Conservation (phyloP, 1,284 basidiomycete species). For the Heterobasidion occidentale region DNA sequence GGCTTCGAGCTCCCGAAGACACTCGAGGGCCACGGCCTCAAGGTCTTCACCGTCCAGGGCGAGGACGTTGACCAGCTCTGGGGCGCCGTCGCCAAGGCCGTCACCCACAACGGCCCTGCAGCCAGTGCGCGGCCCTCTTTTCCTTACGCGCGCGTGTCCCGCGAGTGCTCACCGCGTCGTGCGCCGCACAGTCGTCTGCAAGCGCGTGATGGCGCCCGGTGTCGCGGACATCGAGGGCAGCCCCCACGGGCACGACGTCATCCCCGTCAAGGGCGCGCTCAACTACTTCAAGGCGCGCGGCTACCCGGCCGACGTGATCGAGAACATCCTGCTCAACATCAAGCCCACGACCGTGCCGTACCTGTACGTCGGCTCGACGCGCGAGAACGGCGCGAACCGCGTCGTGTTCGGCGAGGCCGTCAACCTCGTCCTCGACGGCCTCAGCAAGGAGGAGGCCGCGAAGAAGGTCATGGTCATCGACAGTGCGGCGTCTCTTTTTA, state of each 20-base stretch:
- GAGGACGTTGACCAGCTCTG: slow-evolving; percentile 76
- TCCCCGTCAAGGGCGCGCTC: slow-evolving; percentile 69
- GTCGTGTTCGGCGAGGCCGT: slow-evolving; percentile 81
- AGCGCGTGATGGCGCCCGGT: slow-evolving; percentile 77
- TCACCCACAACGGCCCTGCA: slow-evolving; percentile 64
- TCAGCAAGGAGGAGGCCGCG: slow-evolving; percentile 70
- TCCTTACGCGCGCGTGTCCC: not conserved
- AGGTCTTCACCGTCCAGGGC: slow-evolving; percentile 63
- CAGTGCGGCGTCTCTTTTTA: slow-evolving; percentile 34
- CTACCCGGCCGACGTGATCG: slow-evolving; percentile 46
- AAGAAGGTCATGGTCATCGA: slow-evolving; percentile 82
- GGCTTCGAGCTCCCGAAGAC: slow-evolving; percentile 69
- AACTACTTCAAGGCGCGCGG: slow-evolving; percentile 65
- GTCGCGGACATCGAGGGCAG: slow-evolving; percentile 72
- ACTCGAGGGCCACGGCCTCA: slow-evolving; percentile 72
- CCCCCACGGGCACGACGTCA: slow-evolving; percentile 76
- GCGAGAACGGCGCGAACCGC: slow-evolving; percentile 72
- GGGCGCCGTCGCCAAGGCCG: slow-evolving; percentile 47
- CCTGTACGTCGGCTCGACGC: slow-evolving; percentile 58
- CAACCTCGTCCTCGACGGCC: slow-evolving; percentile 63
- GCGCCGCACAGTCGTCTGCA: slow-evolving; percentile 46
- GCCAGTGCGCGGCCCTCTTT: slow-evolving; percentile 36
- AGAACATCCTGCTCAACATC: slow-evolving; percentile 56
- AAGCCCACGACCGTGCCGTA: slow-evolving; percentile 52
- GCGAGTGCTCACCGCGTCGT: not conserved